These are phyloP conservation scores for Cytospora mali DNA, from an alignment of 2,329 filamentous ascomycete species.

Conservation along the genomic window DNA sequence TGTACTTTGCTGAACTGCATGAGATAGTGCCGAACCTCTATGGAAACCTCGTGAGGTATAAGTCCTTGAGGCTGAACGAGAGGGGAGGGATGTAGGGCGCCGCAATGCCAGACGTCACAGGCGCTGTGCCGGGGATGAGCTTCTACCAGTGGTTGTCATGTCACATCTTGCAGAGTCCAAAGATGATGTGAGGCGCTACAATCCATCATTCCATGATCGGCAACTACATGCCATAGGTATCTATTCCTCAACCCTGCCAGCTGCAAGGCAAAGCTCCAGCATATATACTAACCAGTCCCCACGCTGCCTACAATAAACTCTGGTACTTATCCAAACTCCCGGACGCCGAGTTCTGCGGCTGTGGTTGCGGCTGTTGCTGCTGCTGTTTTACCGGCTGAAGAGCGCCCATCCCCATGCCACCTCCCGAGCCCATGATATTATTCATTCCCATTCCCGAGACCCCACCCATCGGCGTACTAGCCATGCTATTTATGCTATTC, in stretches of 20 bases:
- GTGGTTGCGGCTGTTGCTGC: constrained; percentile 37
- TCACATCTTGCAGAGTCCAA: background rate
- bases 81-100: background rate
- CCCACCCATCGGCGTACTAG: background rate
- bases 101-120: background rate
- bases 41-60: background rate
- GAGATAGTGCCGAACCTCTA: background rate
- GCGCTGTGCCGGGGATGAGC: background rate
- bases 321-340: constrained; percentile 69
- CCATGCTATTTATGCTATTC: constrained; percentile 25
- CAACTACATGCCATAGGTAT: background rate
- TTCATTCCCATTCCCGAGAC: constrained; percentile 27
- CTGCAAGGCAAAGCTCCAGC: background rate
- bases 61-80: background rate
- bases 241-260: background rate
- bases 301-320: constrained; percentile 57
- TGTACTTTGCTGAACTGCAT: background rate
- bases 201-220: background rate
- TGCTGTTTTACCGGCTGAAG: constrained; percentile 26
- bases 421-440: constrained; percentile 31
- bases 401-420: constrained; percentile 34
- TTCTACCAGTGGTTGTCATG: background rate
- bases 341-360: constrained; percentile 40
- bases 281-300: background rate
- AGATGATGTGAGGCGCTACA: background rate